phyloP scores from a whole-genome alignment of 192 early-diverging fungal genomes.

The Rhizophagus clarus region DNA sequence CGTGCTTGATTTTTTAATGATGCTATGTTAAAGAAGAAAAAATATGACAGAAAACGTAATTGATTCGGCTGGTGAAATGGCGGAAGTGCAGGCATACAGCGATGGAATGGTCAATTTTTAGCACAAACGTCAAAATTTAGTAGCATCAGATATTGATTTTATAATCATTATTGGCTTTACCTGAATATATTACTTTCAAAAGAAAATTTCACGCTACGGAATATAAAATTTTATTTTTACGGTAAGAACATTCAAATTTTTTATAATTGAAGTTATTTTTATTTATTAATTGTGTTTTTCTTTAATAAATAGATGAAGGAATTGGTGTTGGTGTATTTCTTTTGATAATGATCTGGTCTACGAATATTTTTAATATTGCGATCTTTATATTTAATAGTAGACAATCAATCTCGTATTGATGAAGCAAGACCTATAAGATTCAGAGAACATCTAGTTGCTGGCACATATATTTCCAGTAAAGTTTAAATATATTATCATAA shows the following conservation, averaged over 20 bases:
- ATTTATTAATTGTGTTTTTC: neutral
- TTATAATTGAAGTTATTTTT: neutral
- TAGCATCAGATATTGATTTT: constrained; percentile 73
- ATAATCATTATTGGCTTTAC: constrained; percentile 74
- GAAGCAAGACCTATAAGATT: constrained; percentile 63
- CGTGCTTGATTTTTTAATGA: no score
- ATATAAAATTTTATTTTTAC: constrained; percentile 75
- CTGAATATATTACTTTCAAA: constrained; percentile 78
- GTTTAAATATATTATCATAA: constrained; percentile 21
- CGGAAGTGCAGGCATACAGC: neutral
- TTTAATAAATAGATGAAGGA: constrained; percentile 62
- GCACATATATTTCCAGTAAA: neutral
- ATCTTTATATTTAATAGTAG: constrained; percentile 37
- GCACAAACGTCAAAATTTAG: constrained; percentile 52
- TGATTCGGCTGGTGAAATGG: neutral
- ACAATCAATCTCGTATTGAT: constrained; percentile 58
- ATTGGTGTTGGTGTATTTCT: constrained; percentile 39
- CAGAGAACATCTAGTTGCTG: constrained; percentile 45
- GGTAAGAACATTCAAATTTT: constrained; percentile 41
- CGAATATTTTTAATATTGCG: constrained; percentile 19
- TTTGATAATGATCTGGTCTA: no score
- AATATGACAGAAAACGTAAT: constrained; percentile 12
- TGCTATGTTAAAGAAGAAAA: neutral
- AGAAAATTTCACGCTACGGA: constrained; percentile 81
- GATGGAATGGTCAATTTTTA: constrained; percentile 35